Conservation (phyloP, 305 asterid species). For the Fraxinus angustifolia region DNA sequence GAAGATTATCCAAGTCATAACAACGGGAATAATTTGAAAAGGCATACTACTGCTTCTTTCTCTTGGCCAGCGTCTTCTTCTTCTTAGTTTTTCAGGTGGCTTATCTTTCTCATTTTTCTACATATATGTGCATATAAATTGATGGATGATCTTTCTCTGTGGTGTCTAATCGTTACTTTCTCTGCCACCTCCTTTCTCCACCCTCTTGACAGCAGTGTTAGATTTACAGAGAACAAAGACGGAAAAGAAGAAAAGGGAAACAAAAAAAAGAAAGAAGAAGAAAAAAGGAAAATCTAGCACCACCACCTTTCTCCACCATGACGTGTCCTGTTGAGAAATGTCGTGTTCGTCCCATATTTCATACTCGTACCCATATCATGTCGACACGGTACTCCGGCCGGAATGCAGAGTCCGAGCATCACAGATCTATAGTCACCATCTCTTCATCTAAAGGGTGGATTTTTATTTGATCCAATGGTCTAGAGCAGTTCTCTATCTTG, state of each 20-base stretch:
- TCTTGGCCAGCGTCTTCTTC: not conserved
- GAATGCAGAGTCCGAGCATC: not conserved
- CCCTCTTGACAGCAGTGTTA: not conserved
- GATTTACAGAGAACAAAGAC: not conserved
- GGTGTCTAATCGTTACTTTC: not conserved
- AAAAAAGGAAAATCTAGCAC: not conserved
- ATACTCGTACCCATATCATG: not conserved
- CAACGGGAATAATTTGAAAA: not conserved
- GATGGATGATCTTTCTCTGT: not conserved
- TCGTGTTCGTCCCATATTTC: not conserved
- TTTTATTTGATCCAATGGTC: not conserved
- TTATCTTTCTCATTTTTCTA: not conserved
- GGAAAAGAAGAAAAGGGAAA: not conserved
- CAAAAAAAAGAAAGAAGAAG: not conserved
- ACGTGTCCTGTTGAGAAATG: not conserved
- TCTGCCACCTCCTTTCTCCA: not conserved
- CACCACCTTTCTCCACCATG: not conserved
- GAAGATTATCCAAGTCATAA: not conserved
- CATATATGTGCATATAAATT: not conserved
- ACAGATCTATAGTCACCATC: not conserved
- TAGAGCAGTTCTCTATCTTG: not conserved
- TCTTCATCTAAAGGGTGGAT: not conserved
- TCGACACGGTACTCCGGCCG: not conserved
- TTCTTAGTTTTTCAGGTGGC: not conserved
- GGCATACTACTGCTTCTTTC: not conserved